Percentiles rank a stretch among this genome's conserved stretches.
Conservation (phyloP, 768 basidiomycete species). For the Lactarius quietus region DNA sequence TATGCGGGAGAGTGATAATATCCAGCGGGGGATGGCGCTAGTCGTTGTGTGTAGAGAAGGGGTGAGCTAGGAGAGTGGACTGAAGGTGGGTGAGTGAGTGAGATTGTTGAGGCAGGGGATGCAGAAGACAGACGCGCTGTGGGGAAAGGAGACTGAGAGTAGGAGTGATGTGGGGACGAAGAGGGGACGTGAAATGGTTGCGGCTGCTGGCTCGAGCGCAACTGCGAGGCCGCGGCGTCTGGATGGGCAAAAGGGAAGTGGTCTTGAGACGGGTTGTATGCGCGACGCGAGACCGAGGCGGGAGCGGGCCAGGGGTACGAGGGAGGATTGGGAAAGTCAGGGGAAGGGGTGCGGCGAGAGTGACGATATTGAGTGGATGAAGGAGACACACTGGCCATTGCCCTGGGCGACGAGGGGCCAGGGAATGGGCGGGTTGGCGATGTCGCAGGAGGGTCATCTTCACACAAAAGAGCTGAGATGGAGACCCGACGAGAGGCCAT, state of each 20-base stretch:
- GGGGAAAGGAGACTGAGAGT: constrained; percentile 17
- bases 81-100: constrained; percentile 16
- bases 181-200: constrained; percentile 6
- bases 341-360: constrained; percentile 30
- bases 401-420: constrained; percentile 7
- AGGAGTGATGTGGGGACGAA: constrained; percentile 17
- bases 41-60: constrained; percentile 18
- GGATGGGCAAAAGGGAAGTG: constrained; percentile 6
- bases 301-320: constrained; percentile 11
- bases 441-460: constrained; percentile 33
- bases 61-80: constrained; percentile 15
- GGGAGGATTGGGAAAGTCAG: constrained; percentile 10
- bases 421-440: constrained; percentile 5
- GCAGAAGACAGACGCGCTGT: constrained; percentile 15
- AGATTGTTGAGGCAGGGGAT: constrained; percentile 15
- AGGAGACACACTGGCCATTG: constrained; percentile 7
- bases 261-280: constrained; percentile 12
- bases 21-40: constrained; percentile 2
- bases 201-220: constrained; percentile 16
- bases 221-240: background rate
- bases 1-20: constrained; percentile 14
- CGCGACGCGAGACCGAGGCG: background rate
- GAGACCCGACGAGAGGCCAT: constrained; percentile 70
- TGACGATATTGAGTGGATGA: constrained; percentile 14
- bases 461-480: constrained; percentile 71